Percentiles rank a stretch among this genome's conserved stretches.
These are phyloP conservation scores for Colletotrichum cordylinicola DNA, from an alignment of 2,329 filamentous ascomycete species.

Conservation along the genomic window DNA sequence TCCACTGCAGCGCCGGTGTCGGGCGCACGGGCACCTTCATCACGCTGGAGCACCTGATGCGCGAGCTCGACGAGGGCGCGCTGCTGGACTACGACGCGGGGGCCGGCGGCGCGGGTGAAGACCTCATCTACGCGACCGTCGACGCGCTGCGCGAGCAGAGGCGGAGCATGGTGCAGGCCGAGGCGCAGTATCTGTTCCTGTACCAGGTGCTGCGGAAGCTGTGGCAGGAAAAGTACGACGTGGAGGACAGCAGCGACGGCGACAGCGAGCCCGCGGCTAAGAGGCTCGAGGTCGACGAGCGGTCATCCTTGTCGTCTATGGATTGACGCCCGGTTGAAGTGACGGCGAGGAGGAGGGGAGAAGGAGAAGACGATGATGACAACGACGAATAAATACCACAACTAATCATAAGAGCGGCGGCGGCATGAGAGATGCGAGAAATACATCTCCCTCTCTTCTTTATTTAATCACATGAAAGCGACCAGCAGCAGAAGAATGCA, in stretches of 20 bases:
- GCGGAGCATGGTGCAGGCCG: slow-evolving; percentile 94
- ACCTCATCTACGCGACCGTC: slow-evolving; percentile 81
- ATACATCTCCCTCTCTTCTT: not conserved
- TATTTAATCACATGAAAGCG: not conserved
- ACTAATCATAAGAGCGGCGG: not conserved
- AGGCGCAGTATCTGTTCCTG: slow-evolving; percentile 83
- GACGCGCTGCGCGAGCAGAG: slow-evolving; percentile 84
- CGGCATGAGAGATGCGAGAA: not conserved
- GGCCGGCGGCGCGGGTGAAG: slow-evolving; percentile 39
- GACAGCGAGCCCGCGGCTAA: slow-evolving; percentile 55
- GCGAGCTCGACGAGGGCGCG: slow-evolving; percentile 78
- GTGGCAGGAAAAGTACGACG: slow-evolving; percentile 71
- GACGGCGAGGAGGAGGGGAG: not conserved
- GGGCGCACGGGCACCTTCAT: slow-evolving; percentile 96
- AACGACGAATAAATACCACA: not conserved
- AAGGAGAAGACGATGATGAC: not conserved
- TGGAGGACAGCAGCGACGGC: slow-evolving; percentile 33
- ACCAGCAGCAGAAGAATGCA: not conserved
- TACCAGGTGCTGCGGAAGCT: slow-evolving; percentile 83
- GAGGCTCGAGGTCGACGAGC: slow-evolving; percentile 57
- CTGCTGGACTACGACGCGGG: slow-evolving; percentile 54
- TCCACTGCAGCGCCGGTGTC: slow-evolving; percentile 91
- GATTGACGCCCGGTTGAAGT: slow-evolving; percentile 24
- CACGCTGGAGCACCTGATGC: slow-evolving; percentile 87
- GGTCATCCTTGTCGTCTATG: slow-evolving; percentile 33